Conservation (phyloP, 2,329 filamentous ascomycete species). For the Fusarium pseudoanthophilum region DNA sequence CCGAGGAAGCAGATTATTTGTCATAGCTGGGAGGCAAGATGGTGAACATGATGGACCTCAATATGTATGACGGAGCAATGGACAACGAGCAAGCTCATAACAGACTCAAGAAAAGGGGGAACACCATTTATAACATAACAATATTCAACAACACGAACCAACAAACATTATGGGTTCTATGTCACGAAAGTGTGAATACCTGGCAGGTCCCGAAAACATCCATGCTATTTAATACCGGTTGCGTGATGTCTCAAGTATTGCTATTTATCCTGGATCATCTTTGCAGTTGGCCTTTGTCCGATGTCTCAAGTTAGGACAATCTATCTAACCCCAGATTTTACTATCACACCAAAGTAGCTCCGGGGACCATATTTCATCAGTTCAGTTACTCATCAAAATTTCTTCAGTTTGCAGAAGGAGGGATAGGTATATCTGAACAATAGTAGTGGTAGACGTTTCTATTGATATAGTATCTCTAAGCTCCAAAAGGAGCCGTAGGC, state of each 20-base stretch:
- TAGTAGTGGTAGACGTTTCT: not conserved
- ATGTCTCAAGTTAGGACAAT: conserved; percentile 8
- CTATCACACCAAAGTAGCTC: not conserved
- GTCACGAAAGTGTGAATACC: conserved; percentile 9
- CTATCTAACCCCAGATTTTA: not conserved
- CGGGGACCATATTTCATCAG: not conserved
- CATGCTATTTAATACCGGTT: conserved; percentile 4
- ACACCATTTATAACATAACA: not conserved
- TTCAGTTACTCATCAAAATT: not conserved
- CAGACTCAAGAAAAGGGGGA: not conserved
- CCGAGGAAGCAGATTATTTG: not conserved
- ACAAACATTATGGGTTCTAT: not conserved
- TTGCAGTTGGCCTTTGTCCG: not conserved
- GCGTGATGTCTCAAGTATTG: conserved; percentile 11
- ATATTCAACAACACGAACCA: not conserved
- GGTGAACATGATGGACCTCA: not conserved
- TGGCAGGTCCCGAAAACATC: not conserved
- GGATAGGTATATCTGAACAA: not conserved
- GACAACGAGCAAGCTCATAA: not conserved
- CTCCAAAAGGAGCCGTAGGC: not conserved
- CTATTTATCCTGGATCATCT: conserved; percentile 1
- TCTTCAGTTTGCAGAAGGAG: conserved; percentile 3
- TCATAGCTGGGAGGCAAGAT: not conserved
- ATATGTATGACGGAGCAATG: too few species aligned
- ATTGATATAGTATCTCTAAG: not conserved